Percentiles rank a stretch among this genome's conserved stretches.
Conservation (phyloP, 192 early-diverging fungal genomes). For the Tieghemiomyces parasiticus region DNA sequence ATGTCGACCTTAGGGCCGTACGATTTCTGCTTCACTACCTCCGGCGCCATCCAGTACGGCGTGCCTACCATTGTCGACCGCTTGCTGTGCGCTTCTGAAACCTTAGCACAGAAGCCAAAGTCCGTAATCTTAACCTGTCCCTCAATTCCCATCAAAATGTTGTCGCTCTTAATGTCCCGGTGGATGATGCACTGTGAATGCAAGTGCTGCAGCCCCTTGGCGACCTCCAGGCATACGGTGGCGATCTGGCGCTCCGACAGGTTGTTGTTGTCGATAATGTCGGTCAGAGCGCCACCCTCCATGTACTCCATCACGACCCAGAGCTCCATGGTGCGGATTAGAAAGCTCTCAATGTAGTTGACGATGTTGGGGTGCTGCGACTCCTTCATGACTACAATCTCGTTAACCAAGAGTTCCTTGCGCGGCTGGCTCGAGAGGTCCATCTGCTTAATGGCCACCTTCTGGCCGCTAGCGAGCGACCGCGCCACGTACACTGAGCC, state of each 20-base stretch:
- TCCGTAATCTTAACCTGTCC: constrained; percentile 85
- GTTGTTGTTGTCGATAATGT: constrained; percentile 89
- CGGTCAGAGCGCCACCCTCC: constrained; percentile 95
- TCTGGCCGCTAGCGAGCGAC: constrained; percentile 45
- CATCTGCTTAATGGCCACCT: constrained; percentile 93
- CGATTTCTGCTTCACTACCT: constrained; percentile 69
- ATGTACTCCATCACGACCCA: constrained; percentile 99
- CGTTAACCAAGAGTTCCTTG: constrained; percentile 83
- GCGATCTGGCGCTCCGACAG: constrained; percentile 93
- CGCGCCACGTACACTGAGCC: constrained; percentile 96
- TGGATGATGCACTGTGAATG: constrained; percentile 78
- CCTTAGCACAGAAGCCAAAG: constrained; percentile 90
- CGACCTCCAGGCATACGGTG: constrained; percentile 71
- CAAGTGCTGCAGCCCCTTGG: constrained; percentile 65
- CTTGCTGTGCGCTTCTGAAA: constrained; percentile 70
- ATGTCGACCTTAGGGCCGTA: constrained; percentile 69
- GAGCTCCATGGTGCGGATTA: constrained; percentile 67
- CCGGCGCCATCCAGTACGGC: constrained; percentile 81
- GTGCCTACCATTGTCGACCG: constrained; percentile 82
- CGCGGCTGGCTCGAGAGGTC: constrained; percentile 72
- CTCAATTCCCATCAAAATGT: constrained; percentile 63
- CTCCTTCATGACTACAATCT: constrained; percentile 90
- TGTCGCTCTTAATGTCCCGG: constrained; percentile 83
- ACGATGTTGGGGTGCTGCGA: constrained; percentile 90
- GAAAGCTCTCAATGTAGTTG: constrained; percentile 87